Evolutionary conservation across 257 asterid genomes (phyloP), one percentile per base, ranked within the genome.

Genomic region (Paraleonurus japonicus): DNA sequence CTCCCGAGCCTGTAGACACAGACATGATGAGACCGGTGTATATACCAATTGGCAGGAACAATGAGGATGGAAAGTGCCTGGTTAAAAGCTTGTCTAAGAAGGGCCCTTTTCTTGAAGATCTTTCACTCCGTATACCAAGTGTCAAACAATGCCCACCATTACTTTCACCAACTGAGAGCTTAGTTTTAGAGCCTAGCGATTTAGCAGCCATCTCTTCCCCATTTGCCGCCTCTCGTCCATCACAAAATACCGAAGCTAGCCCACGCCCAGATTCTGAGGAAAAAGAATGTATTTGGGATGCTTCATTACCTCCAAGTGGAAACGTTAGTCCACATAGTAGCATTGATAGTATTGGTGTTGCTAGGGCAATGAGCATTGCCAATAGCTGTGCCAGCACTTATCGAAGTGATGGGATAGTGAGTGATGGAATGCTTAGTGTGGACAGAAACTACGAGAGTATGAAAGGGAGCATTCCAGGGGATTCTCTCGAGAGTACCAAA

Each of bases 21-120:
- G 95, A 89, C 80, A 81, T 81, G 65, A 85, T 89, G 95, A 88
- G 85, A 73, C 96, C 95, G 5, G 89, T 92, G 7, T 86, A 76
- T 74, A 81, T 92, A 30, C 89, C 98, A 0, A 85, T 92, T 72
- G 85, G 86, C 53, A 85, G 84, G 69, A 86, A 73, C 43, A 83
- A 82, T 26, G 76, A 69, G 47, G 94, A 77, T 60, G 85, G 82
- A 13, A 84, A 83, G 73, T 80, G 85, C 74, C 73, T 87, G 80
- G 75, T 81, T 28, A 83, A 80, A 74, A 82, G 78, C 82, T 43
- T 83, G 54, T 80, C 92, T 12, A 78, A 80, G 63, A 91, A 83
- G 76, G 97, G 88, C 64, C 88, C 87, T 64, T 83, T 74, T 67
- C 76, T 85, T 13, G 88, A 90, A 69, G 96, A 86, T 75, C 83